Evolutionary conservation across 306 rosid genomes (phyloP).

Genomic region (Inga laurina): DNA sequence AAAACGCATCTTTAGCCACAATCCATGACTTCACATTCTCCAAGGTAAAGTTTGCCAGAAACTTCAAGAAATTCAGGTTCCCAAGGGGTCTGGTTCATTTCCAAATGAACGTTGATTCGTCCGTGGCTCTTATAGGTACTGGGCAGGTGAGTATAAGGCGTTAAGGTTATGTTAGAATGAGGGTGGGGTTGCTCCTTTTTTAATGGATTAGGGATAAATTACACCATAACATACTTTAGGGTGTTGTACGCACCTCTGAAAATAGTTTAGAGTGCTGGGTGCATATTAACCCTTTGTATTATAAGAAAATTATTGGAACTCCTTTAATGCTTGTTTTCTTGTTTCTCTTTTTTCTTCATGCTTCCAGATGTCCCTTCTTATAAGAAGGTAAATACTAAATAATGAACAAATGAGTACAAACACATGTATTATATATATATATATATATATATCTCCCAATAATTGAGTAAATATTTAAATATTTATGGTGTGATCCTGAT

Average conservation of each 20-base stretch:
- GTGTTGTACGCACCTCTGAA: no score
- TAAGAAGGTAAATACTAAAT: background rate
- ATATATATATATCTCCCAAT: background rate
- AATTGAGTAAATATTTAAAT: background rate
- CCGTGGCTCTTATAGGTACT: conserved; percentile 42
- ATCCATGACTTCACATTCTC: conserved; percentile 73
- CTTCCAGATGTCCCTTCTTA: background rate
- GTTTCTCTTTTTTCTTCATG: background rate
- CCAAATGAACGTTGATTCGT: conserved; percentile 84
- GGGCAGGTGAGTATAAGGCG: no score
- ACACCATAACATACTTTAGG: no score
- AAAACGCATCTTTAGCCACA: conserved; percentile 71
- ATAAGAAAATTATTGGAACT: background rate
- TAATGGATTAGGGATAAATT: no score
- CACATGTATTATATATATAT: no score
- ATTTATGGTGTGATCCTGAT: background rate
- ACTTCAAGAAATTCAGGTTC: conserved; percentile 62
- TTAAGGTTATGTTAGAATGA: no score
- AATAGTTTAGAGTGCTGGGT: no score
- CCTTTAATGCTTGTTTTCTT: background rate
- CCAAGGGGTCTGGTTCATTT: conserved; percentile 85
- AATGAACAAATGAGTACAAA: background rate
- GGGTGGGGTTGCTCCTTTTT: no score
- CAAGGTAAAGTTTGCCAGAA: conserved; percentile 64
- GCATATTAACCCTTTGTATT: no score